Conservation (phyloP, 495 filamentous ascomycete genomes). For the Penicillium macrosclerotiorum region DNA sequence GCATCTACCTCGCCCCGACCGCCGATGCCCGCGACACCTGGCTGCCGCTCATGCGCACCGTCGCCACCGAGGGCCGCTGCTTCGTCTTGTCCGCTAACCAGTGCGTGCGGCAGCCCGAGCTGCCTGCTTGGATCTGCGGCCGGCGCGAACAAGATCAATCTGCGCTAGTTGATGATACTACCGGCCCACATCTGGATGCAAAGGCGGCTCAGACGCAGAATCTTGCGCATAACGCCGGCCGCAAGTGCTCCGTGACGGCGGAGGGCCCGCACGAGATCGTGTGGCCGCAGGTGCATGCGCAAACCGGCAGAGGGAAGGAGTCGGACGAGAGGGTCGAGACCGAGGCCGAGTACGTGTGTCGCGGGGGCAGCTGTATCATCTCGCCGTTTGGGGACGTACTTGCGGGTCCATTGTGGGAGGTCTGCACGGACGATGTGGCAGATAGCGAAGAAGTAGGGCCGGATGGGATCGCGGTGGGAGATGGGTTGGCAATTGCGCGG, state of each 20-base stretch:
- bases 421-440: slow-evolving; percentile 50
- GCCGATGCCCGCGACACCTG: slow-evolving; percentile 82
- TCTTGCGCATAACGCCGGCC: not conserved
- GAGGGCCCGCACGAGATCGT: slow-evolving; percentile 55
- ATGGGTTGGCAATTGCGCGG: slow-evolving; percentile 43
- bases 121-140: slow-evolving; percentile 53
- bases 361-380: slow-evolving; percentile 79
- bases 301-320: too few species aligned
- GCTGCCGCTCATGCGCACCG: slow-evolving; percentile 74
- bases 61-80: slow-evolving; percentile 74
- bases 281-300: slow-evolving; percentile 33
- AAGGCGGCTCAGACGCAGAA: not conserved
- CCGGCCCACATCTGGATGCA: not conserved
- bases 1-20: slow-evolving; percentile 86
- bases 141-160: slow-evolving; percentile 1
- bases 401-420: slow-evolving; percentile 79
- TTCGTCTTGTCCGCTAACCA: slow-evolving; percentile 85
- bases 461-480: not conserved
- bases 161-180: not conserved
- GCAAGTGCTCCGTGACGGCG: slow-evolving; percentile 37
- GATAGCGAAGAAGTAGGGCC: not conserved
- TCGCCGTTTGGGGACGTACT: slow-evolving; percentile 73
- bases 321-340: too few species aligned
- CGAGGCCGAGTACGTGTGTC: slow-evolving; percentile 16
- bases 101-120: slow-evolving; percentile 56